Evolutionary conservation across 805 yeast species (phyloP), one percentile per base, ranked within the genome.

Genomic region (Candida maesae): DNA sequence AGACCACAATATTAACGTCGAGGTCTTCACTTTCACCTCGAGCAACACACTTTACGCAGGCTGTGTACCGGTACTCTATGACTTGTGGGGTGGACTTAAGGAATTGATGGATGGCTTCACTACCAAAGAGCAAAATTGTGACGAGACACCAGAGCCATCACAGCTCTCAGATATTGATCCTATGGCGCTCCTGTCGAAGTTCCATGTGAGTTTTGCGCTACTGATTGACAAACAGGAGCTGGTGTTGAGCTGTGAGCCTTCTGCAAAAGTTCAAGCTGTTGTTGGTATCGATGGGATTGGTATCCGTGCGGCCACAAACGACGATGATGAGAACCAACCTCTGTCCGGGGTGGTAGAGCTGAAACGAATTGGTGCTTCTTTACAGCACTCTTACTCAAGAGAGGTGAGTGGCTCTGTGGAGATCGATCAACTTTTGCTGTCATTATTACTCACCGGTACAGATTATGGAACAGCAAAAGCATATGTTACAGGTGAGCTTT

Each of bases 351-450:
- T 78, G 0, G 57, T 79, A 3, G 68, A 71, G 13, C 47, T 88
- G 14, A 68, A 71, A n/a, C 70, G 76, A 2, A 61, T 88, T 4
- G 68, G 75, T 16, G 84, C 91, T 0, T 79, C 90, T 0, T 65
- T 93, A 26, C 96, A 88, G 54, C 99, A 93, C 60, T 79, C 86
- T 13, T 93, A 87, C 56, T 91, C 98, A 0, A 76, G 95, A 46
- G 96, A 88, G 47, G 74, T 84, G 1, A 88, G 95, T 67, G 95
- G 95, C 0, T 79, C 84, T 3, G 60, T 86, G 21, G 50, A 58
- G 2, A 47, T 78, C 8, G 69, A 76, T 14, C 66, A 71, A 32
- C 57, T 81, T 10, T 55, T 78, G 35, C 24, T 78, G 11, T 70
- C 72, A 4, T 68, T 74, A n/a, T 64, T 76, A 15, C 55, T 81